phyloP scores from a whole-genome alignment of 805 yeast genomes.

The Teunomyces tritomae region DNA sequence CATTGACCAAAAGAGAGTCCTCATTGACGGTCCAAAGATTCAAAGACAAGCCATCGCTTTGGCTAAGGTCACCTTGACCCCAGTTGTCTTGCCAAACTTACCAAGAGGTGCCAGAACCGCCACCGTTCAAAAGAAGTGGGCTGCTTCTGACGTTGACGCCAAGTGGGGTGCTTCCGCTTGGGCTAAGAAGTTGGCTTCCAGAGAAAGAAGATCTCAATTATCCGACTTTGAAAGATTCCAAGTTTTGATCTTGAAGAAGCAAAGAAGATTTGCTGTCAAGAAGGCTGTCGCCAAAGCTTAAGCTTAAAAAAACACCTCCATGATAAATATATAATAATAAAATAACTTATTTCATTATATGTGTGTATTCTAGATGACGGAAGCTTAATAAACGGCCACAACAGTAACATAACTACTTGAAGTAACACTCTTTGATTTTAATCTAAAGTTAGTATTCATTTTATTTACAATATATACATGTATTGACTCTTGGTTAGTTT shows the following conservation, averaged over 20 bases:
- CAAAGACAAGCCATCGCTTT: constrained; percentile 90
- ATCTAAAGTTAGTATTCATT: neutral
- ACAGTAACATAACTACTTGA: neutral
- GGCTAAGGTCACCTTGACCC: constrained; percentile 89
- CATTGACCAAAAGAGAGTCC: constrained; percentile 98
- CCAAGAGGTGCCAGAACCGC: constrained; percentile 95
- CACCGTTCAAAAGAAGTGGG: constrained; percentile 88
- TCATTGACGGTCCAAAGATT: constrained; percentile 95
- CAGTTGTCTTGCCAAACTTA: constrained; percentile 76
- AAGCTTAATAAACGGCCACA: constrained; percentile 1
- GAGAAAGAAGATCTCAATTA: constrained; percentile 88
- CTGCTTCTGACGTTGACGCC: constrained; percentile 79
- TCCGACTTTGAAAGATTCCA: constrained; percentile 99
- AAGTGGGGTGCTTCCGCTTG: constrained; percentile 93
- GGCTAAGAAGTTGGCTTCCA: constrained; percentile 98
- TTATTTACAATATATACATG: constrained; percentile 3
- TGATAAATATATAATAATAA: constrained; percentile 12
- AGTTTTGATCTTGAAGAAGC: constrained; percentile 95
- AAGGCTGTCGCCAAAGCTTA: constrained; percentile 97
- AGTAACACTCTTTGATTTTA: neutral
- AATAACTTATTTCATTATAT: constrained; percentile 12
- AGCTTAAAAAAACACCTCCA: constrained; percentile 15
- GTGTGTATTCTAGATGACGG: constrained; percentile 24
- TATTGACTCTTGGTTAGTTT: neutral
- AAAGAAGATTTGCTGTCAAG: constrained; percentile 91